Conservation (phyloP, 2,329 filamentous ascomycete genomes). For the Claviceps fusiformis region DNA sequence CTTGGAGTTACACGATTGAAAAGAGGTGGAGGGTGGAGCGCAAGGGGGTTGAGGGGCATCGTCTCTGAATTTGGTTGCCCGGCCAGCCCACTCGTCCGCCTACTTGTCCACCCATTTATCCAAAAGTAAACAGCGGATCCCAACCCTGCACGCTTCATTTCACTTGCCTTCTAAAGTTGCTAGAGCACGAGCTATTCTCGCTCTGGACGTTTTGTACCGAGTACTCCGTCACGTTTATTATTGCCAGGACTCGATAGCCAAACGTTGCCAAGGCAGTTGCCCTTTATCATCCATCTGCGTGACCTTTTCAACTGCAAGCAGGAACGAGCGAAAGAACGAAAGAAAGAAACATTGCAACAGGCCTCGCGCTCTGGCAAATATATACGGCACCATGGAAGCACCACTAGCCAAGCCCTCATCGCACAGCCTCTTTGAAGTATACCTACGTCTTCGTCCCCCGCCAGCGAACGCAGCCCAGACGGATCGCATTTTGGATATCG, state of each 20-base stretch:
- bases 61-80: not conserved
- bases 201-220: not conserved
- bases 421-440: constrained; percentile 73
- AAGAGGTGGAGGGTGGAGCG: not conserved
- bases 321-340: not conserved
- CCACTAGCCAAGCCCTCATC: constrained; percentile 12
- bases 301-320: not conserved
- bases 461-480: constrained; percentile 26
- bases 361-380: not conserved
- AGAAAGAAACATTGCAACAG: not conserved
- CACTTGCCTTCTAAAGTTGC: not conserved
- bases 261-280: not conserved
- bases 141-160: not conserved
- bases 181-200: not conserved
- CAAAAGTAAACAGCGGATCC: constrained; percentile 2
- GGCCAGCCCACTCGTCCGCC: not conserved
- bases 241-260: not conserved
- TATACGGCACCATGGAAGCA: constrained; percentile 22
- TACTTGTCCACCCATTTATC: too few species aligned
- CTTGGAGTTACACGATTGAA: too few species aligned
- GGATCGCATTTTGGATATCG: constrained; percentile 70
- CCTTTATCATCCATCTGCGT: not conserved
- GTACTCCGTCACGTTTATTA: not conserved
- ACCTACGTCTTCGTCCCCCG: constrained; percentile 67
- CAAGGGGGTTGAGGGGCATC: not conserved